Conservation (phyloP, 345 rosid species). For the Eutrema yunnanense region DNA sequence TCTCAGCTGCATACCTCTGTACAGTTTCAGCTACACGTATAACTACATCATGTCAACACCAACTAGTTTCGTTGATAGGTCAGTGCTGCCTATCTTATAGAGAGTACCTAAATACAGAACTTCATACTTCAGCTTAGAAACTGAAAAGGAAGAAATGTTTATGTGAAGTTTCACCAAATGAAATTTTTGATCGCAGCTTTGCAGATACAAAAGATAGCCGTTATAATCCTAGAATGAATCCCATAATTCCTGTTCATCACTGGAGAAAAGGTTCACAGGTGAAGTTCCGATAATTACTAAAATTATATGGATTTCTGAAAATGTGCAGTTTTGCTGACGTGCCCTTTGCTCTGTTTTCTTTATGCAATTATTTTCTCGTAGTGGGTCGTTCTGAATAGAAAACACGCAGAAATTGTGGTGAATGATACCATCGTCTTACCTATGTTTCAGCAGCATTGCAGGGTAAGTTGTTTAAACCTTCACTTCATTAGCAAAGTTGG, state of each 20-base stretch:
- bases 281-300: neutral
- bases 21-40: conserved; percentile 87
- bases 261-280: conserved; percentile 99
- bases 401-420: conserved; percentile 82
- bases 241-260: conserved; percentile 65
- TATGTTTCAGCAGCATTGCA: conserved; percentile 83
- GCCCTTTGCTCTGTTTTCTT: neutral
- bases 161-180: neutral
- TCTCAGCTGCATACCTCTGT: conserved; percentile 95
- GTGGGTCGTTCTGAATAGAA: conserved; percentile 91
- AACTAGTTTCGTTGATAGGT: conserved; percentile 97
- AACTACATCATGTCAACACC: conserved; percentile 86
- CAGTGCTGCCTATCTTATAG: conserved; percentile 23
- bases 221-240: conserved; percentile 89
- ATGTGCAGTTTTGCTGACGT: conserved; percentile 2
- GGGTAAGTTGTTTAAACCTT: conserved; percentile 46
- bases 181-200: conserved; percentile 48
- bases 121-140: neutral
- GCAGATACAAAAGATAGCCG: conserved; percentile 96
- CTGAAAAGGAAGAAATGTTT: neutral
- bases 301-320: neutral
- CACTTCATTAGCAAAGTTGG: neutral
- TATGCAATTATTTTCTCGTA: conserved; percentile 31
- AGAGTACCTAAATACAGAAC: neutral
- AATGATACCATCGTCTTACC: conserved; percentile 77